Evolutionary conservation across 441 rosid species (phyloP).

Genomic region (Aleurites moluccanus): DNA sequence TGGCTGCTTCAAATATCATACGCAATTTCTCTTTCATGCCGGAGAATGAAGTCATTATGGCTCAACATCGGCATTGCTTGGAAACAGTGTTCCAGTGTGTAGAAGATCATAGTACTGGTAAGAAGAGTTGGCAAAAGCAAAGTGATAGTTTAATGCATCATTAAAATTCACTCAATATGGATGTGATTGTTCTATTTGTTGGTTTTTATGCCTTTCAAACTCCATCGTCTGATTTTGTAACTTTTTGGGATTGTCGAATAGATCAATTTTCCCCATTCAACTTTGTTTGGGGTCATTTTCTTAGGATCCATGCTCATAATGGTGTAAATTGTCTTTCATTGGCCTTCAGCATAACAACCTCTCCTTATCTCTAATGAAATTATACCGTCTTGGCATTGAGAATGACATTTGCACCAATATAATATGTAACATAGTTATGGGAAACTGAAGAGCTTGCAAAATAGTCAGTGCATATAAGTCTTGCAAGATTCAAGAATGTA

Average conservation of each 20-base stretch:
- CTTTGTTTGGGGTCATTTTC: not conserved
- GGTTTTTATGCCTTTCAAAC: not conserved
- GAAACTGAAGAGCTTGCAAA: not conserved
- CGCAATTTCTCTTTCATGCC: slow-evolving; percentile 98
- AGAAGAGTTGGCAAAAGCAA: slow-evolving; percentile 13
- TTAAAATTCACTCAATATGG: not conserved
- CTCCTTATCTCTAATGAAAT: slow-evolving; percentile 2
- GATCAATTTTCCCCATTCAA: not conserved
- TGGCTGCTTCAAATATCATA: slow-evolving; percentile 86
- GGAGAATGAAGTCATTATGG: slow-evolving; percentile 89
- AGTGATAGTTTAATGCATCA: not conserved
- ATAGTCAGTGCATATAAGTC: not conserved
- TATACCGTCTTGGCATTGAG: not conserved
- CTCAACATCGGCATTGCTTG: slow-evolving; percentile 94
- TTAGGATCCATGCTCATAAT: not conserved
- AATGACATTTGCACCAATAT: not conserved
- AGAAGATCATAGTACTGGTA: slow-evolving; percentile 71
- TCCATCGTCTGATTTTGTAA: no score
- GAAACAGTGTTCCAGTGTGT: slow-evolving; percentile 93
- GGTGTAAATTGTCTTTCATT: not conserved
- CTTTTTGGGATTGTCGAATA: not conserved
- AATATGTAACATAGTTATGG: not conserved
- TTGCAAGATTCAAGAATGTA: not conserved
- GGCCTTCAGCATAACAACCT: not conserved
- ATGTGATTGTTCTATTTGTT: not conserved